Conservation (phyloP, 768 basidiomycete species). For the Favolaschia claudopus region DNA sequence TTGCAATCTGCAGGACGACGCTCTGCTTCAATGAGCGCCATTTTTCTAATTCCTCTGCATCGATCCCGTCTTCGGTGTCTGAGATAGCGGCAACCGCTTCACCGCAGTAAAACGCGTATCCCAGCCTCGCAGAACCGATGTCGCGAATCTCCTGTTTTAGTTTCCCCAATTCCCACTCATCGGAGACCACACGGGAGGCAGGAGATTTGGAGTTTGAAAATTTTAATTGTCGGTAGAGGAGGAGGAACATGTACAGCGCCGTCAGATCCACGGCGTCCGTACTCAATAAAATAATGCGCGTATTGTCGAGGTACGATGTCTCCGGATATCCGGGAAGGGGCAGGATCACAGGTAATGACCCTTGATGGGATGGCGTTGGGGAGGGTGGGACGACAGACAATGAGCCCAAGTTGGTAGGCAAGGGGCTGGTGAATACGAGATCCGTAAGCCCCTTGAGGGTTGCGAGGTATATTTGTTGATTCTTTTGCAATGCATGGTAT, state of each 20-base stretch:
- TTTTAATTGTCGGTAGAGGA: slow-evolving; percentile 81
- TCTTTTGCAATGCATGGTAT: slow-evolving; percentile 56
- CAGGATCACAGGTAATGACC: slow-evolving; percentile 33
- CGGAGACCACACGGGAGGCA: slow-evolving; percentile 38
- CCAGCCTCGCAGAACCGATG: slow-evolving; percentile 68
- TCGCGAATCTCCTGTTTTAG: slow-evolving; percentile 82
- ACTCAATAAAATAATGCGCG: slow-evolving; percentile 69
- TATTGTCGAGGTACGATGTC: slow-evolving; percentile 81
- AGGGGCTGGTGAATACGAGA: slow-evolving; percentile 67
- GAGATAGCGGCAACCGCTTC: slow-evolving; percentile 31
- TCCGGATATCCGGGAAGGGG: slow-evolving; percentile 67
- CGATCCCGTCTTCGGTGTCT: slow-evolving; percentile 31
- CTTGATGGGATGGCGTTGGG: slow-evolving; percentile 32
- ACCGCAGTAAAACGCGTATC: slow-evolving; percentile 58
- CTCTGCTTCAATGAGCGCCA: slow-evolving; percentile 67
- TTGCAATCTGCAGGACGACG: slow-evolving; percentile 79
- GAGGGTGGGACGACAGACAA: slow-evolving; percentile 41
- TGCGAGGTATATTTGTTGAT: slow-evolving; percentile 62
- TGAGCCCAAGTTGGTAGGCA: slow-evolving; percentile 40
- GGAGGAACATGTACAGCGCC: slow-evolving; percentile 79
- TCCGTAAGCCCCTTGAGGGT: slow-evolving; percentile 68
- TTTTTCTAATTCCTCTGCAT: slow-evolving; percentile 51
- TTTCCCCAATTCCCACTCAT: slow-evolving; percentile 60
- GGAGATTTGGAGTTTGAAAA: slow-evolving; percentile 52
- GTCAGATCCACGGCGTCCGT: slow-evolving; percentile 79